A percentile compares a stretch with the other conserved stretches of the same genome.
Conservation (phyloP, 805 yeast genomes). For the Candida insectalens region DNA sequence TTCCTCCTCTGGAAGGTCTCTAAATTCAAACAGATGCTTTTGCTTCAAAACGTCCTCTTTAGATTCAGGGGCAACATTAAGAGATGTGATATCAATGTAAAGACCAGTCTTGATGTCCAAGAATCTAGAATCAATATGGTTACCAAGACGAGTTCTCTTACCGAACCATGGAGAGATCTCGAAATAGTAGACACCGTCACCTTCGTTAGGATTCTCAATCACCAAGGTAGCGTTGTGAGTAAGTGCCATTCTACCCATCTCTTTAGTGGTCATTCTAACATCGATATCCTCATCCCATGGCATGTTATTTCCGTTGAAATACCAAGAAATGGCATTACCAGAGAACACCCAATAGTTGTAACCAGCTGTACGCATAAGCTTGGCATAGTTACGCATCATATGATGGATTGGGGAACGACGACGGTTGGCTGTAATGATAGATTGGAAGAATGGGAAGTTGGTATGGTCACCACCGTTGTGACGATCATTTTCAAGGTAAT, state of each 20-base stretch:
- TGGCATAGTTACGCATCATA: conserved; percentile 3
- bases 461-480: conserved; percentile 1
- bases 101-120: conserved; percentile 62
- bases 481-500: conserved; percentile 1
- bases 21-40: conserved; percentile 1
- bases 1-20: neutral
- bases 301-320: conserved; percentile 42
- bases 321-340: conserved; percentile 24
- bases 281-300: conserved; percentile 54
- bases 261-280: conserved; percentile 39
- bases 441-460: conserved; percentile 3
- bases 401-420: conserved; percentile 1
- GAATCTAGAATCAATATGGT: conserved; percentile 66
- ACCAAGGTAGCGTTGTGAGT: conserved; percentile 33
- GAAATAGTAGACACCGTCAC: conserved; percentile 22
- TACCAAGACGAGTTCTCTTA: conserved; percentile 42
- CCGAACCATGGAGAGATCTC: conserved; percentile 23
- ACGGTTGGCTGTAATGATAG: neutral
- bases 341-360: conserved; percentile 4
- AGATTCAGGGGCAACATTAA: neutral
- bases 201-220: conserved; percentile 29
- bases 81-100: conserved; percentile 56
- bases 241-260: conserved; percentile 33
- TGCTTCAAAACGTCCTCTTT: conserved; percentile 1
- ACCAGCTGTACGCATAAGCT: conserved; percentile 3